A percentile compares a stretch with the other conserved stretches of the same genome.
Evolutionary conservation across 2,329 filamentous ascomycete species (phyloP).

Genomic region (Penicillium janthinellum): DNA sequence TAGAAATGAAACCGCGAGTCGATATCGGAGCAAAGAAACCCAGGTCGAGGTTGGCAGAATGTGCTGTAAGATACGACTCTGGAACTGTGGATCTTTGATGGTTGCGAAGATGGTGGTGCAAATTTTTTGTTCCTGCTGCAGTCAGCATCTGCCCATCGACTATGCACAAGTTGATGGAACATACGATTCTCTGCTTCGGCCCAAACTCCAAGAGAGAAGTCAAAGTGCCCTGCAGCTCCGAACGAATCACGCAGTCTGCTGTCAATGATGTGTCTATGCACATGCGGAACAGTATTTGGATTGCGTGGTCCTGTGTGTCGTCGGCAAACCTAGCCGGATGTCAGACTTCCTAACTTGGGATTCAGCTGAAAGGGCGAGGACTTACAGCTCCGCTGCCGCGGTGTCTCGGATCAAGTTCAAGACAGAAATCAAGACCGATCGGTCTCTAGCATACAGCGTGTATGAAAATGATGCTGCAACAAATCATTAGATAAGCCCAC

Average conservation of each 20-base stretch:
- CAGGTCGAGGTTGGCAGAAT: slow-evolving; percentile 41
- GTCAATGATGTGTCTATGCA: slow-evolving; percentile 39
- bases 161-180: background rate
- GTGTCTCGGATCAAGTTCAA: slow-evolving; percentile 36
- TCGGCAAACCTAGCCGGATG: slow-evolving; percentile 33
- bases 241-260: slow-evolving; percentile 31
- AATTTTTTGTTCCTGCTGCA: slow-evolving; percentile 33
- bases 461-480: background rate
- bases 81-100: slow-evolving; percentile 42
- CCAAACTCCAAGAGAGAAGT: slow-evolving; percentile 33
- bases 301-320: slow-evolving; percentile 34
- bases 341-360: slow-evolving; percentile 10
- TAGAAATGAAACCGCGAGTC: slow-evolving; percentile 43
- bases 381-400: slow-evolving; percentile 32
- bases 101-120: slow-evolving; percentile 33
- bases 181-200: slow-evolving; percentile 28
- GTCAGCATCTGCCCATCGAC: slow-evolving; percentile 11
- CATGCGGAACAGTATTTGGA: slow-evolving; percentile 42
- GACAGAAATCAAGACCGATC: slow-evolving; percentile 35
- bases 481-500: background rate
- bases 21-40: slow-evolving; percentile 44
- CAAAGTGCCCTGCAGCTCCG: slow-evolving; percentile 39
- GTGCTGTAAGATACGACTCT: slow-evolving; percentile 44
- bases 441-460: background rate
- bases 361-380: background rate